Conservation (phyloP, 2,329 filamentous ascomycete genomes). For the Penicillium occitanis region DNA sequence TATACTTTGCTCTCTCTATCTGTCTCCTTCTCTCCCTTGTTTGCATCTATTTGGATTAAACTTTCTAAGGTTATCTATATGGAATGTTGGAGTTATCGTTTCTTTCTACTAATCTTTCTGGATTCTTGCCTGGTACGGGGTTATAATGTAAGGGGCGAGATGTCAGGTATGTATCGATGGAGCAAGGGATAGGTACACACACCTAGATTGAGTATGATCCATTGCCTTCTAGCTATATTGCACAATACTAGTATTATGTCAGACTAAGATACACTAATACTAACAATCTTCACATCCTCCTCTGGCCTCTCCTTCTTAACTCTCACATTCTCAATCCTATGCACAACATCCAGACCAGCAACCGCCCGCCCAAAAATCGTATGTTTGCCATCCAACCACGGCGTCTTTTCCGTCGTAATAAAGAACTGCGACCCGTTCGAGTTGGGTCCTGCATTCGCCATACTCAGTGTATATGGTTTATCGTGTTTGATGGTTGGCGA, state of each 20-base stretch:
- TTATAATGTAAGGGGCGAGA: neutral
- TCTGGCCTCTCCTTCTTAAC: constrained; percentile 91
- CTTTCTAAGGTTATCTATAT: neutral
- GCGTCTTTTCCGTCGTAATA: constrained; percentile 95
- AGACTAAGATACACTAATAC: constrained; percentile 55
- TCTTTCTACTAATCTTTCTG: neutral
- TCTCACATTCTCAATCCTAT: constrained; percentile 89
- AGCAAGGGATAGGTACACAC: constrained; percentile 1
- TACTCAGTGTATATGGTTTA: constrained; percentile 92
- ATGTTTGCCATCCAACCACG: constrained; percentile 94
- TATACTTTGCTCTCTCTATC: constrained; percentile 4
- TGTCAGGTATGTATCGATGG: neutral
- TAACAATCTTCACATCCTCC: constrained; percentile 96
- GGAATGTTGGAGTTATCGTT: constrained; percentile 6
- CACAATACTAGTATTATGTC: neutral
- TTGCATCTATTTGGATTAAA: neutral
- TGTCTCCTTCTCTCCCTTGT: neutral
- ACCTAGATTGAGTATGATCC: neutral
- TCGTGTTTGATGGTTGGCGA: constrained; percentile 80
- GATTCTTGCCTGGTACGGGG: neutral
- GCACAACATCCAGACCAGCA: constrained; percentile 88
- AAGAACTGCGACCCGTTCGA: constrained; percentile 98
- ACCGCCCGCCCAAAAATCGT: constrained; percentile 92
- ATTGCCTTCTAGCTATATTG: neutral
- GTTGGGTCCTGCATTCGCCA: constrained; percentile 95